Conservation (phyloP, 495 filamentous ascomycete genomes). For the Daldinia decipiens region DNA sequence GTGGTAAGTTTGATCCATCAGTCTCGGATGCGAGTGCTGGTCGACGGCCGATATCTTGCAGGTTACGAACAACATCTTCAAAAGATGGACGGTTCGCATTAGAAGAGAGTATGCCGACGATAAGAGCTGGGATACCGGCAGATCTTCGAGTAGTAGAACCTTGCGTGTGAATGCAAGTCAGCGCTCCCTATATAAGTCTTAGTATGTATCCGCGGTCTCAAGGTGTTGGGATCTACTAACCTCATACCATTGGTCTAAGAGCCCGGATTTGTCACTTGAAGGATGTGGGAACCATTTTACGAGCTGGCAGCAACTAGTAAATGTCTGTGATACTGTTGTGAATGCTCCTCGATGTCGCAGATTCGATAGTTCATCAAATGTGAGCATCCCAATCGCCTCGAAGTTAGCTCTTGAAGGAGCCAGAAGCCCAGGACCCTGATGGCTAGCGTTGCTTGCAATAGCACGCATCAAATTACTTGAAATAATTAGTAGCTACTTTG, state of each 20-base stretch:
- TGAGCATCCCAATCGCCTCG: slow-evolving; percentile 69
- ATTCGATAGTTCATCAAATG: slow-evolving; percentile 82
- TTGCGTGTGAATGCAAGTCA: slow-evolving; percentile 72
- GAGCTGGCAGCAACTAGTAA: slow-evolving; percentile 77
- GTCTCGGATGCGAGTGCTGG: slow-evolving; percentile 61
- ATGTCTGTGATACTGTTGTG: slow-evolving; percentile 89
- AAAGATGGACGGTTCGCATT: slow-evolving; percentile 61
- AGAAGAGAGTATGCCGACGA: slow-evolving; percentile 77
- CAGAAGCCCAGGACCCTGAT: slow-evolving; percentile 47
- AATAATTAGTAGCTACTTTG: slow-evolving; percentile 33
- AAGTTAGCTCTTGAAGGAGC: slow-evolving; percentile 58
- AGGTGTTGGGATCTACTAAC: slow-evolving; percentile 52
- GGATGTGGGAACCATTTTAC: slow-evolving; percentile 53
- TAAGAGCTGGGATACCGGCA: slow-evolving; percentile 87
- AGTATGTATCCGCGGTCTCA: slow-evolving; percentile 7
- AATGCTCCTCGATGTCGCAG: slow-evolving; percentile 94
- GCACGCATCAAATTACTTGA: slow-evolving; percentile 66
- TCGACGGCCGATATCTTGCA: slow-evolving; percentile 65
- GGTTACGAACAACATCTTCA: slow-evolving; percentile 59
- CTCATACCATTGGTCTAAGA: slow-evolving; percentile 74
- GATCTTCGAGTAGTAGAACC: slow-evolving; percentile 88
- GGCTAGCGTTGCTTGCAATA: slow-evolving; percentile 58
- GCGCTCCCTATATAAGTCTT: slow-evolving; percentile 60
- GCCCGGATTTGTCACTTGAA: slow-evolving; percentile 45
- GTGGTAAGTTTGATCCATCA: slow-evolving; percentile 76